Evolutionary conservation across 2,329 filamentous ascomycete genomes (phyloP).

Genomic region (Pyrenochaeta sp.): DNA sequence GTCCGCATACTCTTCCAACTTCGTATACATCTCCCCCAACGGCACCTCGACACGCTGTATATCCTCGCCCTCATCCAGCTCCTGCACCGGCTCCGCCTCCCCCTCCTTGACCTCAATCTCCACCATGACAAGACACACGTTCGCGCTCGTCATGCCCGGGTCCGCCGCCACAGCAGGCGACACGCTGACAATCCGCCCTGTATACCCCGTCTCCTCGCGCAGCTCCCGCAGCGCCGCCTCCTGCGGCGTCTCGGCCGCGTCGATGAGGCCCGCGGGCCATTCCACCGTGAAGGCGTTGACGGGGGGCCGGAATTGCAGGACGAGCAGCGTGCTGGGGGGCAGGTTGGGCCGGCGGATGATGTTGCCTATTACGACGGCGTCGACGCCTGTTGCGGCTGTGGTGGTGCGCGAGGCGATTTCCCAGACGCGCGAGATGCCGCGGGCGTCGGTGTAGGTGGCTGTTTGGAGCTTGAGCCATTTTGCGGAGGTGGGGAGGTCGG

Average conservation of each 20-base stretch:
- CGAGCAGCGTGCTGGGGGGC: constrained; percentile 40
- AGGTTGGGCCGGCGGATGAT: constrained; percentile 58
- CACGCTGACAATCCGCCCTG: constrained; percentile 50
- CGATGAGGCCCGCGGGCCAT: constrained; percentile 58
- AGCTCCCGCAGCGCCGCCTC: constrained; percentile 66
- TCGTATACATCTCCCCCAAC: constrained; percentile 27
- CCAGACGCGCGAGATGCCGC: constrained; percentile 67
- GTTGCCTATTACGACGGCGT: constrained; percentile 76
- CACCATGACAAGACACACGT: constrained; percentile 34
- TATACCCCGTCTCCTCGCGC: constrained; percentile 69
- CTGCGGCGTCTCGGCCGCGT: constrained; percentile 63
- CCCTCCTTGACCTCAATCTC: constrained; percentile 30
- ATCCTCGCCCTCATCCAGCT: constrained; percentile 38
- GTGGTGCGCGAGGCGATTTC: constrained; percentile 74
- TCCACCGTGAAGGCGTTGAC: constrained; percentile 65
- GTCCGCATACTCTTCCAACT: constrained; percentile 29
- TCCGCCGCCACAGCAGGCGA: constrained; percentile 31
- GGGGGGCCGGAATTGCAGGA: constrained; percentile 65
- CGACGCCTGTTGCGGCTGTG: constrained; percentile 59
- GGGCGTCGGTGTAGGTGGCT: constrained; percentile 65
- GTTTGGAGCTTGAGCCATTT: constrained; percentile 46
- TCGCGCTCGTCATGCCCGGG: constrained; percentile 37
- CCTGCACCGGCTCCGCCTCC: constrained; percentile 31
- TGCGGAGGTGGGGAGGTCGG: constrained; percentile 29
- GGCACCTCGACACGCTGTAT: constrained; percentile 36